phyloP scores from a whole-genome alignment of 1,284 basidiomycete genomes.

The Trichosporon coremiiforme region DNA sequence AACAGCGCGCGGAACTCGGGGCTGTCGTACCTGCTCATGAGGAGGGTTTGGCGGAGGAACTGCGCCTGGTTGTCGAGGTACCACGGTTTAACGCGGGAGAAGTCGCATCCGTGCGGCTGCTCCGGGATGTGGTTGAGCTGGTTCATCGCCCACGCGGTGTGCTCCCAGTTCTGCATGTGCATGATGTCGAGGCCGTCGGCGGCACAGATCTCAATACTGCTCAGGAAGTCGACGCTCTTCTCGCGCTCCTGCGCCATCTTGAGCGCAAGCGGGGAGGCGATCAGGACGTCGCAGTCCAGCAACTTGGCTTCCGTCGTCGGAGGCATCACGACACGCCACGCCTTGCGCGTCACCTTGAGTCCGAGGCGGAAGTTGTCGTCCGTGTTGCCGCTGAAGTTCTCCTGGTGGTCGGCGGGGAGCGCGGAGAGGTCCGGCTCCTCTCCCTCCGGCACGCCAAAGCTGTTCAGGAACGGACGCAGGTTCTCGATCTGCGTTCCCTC shows the following conservation, averaged over 20 bases:
- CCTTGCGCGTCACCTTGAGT: constrained; percentile 86
- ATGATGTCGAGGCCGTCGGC: constrained; percentile 91
- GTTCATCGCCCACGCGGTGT: constrained; percentile 75
- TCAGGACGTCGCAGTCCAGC: constrained; percentile 78
- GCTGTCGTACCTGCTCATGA: constrained; percentile 86
- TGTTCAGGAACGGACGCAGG: constrained; percentile 73
- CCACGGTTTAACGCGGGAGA: constrained; percentile 96
- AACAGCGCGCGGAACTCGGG: constrained; percentile 83
- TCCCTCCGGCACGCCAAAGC: constrained; percentile 81
- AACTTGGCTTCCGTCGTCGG: constrained; percentile 55
- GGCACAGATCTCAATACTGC: constrained; percentile 91
- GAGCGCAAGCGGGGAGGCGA: constrained; percentile 90
- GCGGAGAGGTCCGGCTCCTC: constrained; percentile 64
- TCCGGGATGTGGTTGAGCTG: constrained; percentile 86
- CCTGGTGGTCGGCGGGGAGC: constrained; percentile 86
- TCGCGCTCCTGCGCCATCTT: constrained; percentile 93
- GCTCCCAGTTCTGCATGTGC: constrained; percentile 98
- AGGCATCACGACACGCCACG: constrained; percentile 79
- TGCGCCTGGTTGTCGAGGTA: constrained; percentile 85
- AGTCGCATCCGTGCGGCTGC: constrained; percentile 90
- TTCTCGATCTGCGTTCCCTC: constrained; percentile 77
- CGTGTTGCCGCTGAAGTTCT: constrained; percentile 93
- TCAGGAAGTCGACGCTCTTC: constrained; percentile 84
- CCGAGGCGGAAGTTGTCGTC: constrained; percentile 95
- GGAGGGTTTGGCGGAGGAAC: constrained; percentile 83